Percentiles rank a stretch among this genome's conserved stretches.
These are phyloP conservation scores for Boletus austroedulis DNA, from an alignment of 1,284 basidiomycete species.

Conservation along the genomic window DNA sequence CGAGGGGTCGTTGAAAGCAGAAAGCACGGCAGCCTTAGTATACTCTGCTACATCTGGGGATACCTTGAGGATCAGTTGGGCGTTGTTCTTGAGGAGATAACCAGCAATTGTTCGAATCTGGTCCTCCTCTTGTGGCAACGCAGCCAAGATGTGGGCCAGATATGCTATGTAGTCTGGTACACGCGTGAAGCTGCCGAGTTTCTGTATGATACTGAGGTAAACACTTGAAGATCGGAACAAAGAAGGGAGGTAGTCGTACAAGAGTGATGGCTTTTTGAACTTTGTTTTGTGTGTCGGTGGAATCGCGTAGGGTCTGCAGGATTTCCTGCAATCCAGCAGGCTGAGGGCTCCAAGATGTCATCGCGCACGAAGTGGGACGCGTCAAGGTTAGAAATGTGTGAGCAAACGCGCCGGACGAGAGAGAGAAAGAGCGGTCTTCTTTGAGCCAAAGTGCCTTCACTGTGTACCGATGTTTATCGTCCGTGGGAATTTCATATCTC, in stretches of 20 bases:
- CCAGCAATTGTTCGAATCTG: constrained; percentile 94
- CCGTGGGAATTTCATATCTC: constrained; percentile 35
- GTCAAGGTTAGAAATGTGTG: constrained; percentile 18
- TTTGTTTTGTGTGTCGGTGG: constrained; percentile 68
- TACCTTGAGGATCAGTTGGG: constrained; percentile 65
- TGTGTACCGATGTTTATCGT: constrained; percentile 38
- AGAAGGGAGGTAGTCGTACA: constrained; percentile 44
- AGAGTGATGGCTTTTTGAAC: constrained; percentile 75
- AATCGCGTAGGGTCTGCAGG: constrained; percentile 80
- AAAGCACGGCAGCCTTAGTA: constrained; percentile 80
- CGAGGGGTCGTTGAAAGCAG: constrained; percentile 76
- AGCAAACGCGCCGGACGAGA: constrained; percentile 34
- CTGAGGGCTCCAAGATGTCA: constrained; percentile 73
- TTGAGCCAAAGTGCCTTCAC: constrained; percentile 7
- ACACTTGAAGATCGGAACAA: constrained; percentile 21
- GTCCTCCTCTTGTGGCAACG: constrained; percentile 80
- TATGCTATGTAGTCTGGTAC: constrained; percentile 96
- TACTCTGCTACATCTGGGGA: constrained; percentile 70
- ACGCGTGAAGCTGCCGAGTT: constrained; percentile 85
- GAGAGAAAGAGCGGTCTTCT: constrained; percentile 21
- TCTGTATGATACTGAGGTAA: constrained; percentile 48
- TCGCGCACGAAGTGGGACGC: constrained; percentile 38
- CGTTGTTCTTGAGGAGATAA: constrained; percentile 95
- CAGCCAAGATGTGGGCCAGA: constrained; percentile 89
- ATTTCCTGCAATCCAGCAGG: constrained; percentile 80